Conservation (phyloP, 177 flowering plant genomes). For the Vitis hybrid region DNA sequence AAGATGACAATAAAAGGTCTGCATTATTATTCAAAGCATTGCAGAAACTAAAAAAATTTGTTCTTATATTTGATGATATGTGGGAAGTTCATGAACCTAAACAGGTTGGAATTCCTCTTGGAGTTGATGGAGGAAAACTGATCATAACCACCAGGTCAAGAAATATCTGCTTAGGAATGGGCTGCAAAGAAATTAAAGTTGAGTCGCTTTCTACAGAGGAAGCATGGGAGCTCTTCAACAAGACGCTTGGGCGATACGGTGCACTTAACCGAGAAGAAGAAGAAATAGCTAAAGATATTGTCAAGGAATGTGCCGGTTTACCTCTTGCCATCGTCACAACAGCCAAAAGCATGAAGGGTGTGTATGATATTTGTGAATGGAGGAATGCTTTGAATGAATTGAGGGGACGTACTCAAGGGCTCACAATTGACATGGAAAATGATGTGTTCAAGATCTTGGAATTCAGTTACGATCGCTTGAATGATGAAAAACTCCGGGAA, state of each 20-base stretch:
- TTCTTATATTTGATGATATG: constrained; percentile 3
- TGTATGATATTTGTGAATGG: constrained; percentile 19
- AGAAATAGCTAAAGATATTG: constrained; percentile 12
- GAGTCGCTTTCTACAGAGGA: constrained; percentile 11
- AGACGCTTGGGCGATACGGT: constrained; percentile 1
- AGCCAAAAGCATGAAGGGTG: constrained; percentile 26
- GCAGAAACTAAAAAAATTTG: background rate
- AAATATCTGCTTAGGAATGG: constrained; percentile 4
- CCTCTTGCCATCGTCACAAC: constrained; percentile 18
- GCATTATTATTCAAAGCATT: background rate
- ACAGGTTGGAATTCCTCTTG: background rate
- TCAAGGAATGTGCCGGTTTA: constrained; percentile 21
- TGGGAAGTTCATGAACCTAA: background rate
- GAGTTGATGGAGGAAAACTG: background rate
- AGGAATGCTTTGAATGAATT: constrained; percentile 17
- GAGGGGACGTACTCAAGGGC: too few relatives aligned
- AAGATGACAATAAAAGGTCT: background rate
- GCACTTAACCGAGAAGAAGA: background rate
- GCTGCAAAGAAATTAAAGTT: background rate
- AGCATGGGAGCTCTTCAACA: constrained; percentile 18
- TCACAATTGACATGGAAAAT: background rate
- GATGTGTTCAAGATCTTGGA: constrained; percentile 1
- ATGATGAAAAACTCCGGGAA: background rate
- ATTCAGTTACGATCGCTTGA: constrained; percentile 20
- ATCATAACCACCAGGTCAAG: background rate